phyloP scores from a whole-genome alignment of 2,329 filamentous ascomycete species.

The Dactylellina haptotyla region DNA sequence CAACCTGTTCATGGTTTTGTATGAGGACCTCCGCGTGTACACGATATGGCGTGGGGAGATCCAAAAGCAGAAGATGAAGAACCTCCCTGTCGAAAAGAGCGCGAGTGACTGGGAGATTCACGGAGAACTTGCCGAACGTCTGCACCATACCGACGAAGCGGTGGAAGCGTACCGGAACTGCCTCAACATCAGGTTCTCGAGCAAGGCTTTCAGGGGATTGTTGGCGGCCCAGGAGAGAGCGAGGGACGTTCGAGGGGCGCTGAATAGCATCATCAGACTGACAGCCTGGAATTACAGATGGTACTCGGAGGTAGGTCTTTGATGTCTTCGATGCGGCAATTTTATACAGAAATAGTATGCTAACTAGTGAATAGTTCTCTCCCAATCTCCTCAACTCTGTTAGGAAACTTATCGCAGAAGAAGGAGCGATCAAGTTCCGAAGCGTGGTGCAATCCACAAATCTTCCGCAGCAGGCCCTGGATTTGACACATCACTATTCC shows the following conservation, averaged over 20 bases:
- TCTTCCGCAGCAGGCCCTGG: constrained; percentile 88
- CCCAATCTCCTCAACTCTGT: constrained; percentile 88
- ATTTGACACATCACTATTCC: constrained; percentile 95
- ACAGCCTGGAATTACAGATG: constrained; percentile 99
- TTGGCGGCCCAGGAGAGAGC: constrained; percentile 79
- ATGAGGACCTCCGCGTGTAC: constrained; percentile 93
- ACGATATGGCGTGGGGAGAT: constrained; percentile 99
- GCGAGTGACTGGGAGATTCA: constrained; percentile 98
- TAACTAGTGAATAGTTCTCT: constrained; percentile 73
- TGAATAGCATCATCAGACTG: constrained; percentile 86
- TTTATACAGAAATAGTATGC: constrained; percentile 52
- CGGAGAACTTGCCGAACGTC: constrained; percentile 86
- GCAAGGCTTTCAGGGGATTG: constrained; percentile 88
- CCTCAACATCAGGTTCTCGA: constrained; percentile 86
- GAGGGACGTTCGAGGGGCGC: constrained; percentile 80
- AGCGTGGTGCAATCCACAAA: constrained; percentile 97
- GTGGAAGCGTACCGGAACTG: constrained; percentile 93
- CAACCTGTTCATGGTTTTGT: constrained; percentile 98
- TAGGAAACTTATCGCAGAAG: constrained; percentile 92
- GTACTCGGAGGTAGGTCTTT: constrained; percentile 82
- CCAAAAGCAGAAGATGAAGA: constrained; percentile 91
- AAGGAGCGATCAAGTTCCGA: constrained; percentile 95
- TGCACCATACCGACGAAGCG: constrained; percentile 90
- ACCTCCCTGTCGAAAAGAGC: constrained; percentile 94
- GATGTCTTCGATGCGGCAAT: background rate